These are phyloP conservation scores for Fusarium redolens DNA, from an alignment of 2,329 filamentous ascomycete genomes.

Conservation along the genomic window DNA sequence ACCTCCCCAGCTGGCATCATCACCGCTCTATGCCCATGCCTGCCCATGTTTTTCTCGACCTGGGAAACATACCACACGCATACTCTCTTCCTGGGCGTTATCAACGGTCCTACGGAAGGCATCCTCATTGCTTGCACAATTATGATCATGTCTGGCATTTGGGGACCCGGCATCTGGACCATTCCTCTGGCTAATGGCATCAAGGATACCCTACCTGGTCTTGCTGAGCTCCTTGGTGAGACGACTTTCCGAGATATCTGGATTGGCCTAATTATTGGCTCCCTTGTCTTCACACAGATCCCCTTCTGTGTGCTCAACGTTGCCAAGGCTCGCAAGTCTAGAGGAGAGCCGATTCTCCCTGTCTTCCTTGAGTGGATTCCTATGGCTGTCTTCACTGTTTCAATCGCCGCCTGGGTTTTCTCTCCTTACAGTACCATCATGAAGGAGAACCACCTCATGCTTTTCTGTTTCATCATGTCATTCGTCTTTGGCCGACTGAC, in stretches of 20 bases:
- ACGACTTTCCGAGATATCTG: constrained; percentile 88
- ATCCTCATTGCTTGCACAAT: constrained; percentile 87
- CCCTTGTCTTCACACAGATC: constrained; percentile 78
- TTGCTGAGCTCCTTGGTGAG: constrained; percentile 72
- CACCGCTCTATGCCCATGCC: constrained; percentile 88
- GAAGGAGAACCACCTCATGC: constrained; percentile 84
- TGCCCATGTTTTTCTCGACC: constrained; percentile 99
- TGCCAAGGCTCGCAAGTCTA: constrained; percentile 75
- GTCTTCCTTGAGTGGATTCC: constrained; percentile 95
- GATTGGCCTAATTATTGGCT: constrained; percentile 76
- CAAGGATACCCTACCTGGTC: constrained; percentile 62
- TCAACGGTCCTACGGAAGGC: constrained; percentile 98
- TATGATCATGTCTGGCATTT: constrained; percentile 89
- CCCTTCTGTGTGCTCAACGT: constrained; percentile 94
- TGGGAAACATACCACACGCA: constrained; percentile 99
- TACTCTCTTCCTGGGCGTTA: constrained; percentile 92
- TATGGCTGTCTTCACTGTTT: constrained; percentile 82
- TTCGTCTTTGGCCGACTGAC: constrained; percentile 98
- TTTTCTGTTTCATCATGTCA: constrained; percentile 94
- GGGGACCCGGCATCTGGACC: constrained; percentile 89
- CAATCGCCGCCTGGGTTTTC: constrained; percentile 86
- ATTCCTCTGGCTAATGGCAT: constrained; percentile 77
- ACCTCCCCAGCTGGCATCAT: constrained; percentile 87
- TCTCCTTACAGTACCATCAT: constrained; percentile 88
- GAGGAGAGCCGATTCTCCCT: constrained; percentile 79